These are phyloP conservation scores for Pezicula rhizophila DNA, from an alignment of 2,329 filamentous ascomycete genomes.

Conservation along the genomic window DNA sequence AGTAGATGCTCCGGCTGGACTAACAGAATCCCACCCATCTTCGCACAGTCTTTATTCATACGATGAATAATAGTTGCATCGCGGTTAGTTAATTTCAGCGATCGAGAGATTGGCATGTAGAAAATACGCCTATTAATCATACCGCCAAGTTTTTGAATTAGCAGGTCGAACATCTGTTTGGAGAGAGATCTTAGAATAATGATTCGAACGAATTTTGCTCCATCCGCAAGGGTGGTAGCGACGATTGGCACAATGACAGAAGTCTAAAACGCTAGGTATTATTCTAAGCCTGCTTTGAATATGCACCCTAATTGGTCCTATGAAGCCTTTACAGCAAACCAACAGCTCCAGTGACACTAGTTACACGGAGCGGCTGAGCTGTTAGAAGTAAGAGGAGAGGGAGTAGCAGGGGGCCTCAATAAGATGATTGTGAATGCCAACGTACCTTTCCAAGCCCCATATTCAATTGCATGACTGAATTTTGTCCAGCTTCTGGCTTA, in stretches of 20 bases:
- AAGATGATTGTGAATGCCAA: not conserved
- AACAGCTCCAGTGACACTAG: not conserved
- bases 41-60: constrained; percentile 41
- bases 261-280: constrained; percentile 15
- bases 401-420: too few relatives aligned
- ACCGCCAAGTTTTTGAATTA: constrained; percentile 49
- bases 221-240: constrained; percentile 45
- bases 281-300: too few relatives aligned
- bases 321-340: not conserved
- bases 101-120: constrained; percentile 53
- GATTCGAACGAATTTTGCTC: constrained; percentile 45
- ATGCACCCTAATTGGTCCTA: too few relatives aligned
- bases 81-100: constrained; percentile 27
- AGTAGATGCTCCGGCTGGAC: constrained; percentile 59
- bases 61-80: constrained; percentile 31
- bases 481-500: constrained; percentile 30
- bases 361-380: not conserved
- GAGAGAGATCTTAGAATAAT: constrained; percentile 57
- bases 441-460: constrained; percentile 62
- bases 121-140: constrained; percentile 48
- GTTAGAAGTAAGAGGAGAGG: not conserved
- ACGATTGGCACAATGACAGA: constrained; percentile 65
- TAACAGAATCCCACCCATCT: constrained; percentile 47
- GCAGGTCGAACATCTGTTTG: constrained; percentile 52
- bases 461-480: constrained; percentile 58